Conservation (phyloP, 306 rosid species). For the Prosopis cineraria region DNA sequence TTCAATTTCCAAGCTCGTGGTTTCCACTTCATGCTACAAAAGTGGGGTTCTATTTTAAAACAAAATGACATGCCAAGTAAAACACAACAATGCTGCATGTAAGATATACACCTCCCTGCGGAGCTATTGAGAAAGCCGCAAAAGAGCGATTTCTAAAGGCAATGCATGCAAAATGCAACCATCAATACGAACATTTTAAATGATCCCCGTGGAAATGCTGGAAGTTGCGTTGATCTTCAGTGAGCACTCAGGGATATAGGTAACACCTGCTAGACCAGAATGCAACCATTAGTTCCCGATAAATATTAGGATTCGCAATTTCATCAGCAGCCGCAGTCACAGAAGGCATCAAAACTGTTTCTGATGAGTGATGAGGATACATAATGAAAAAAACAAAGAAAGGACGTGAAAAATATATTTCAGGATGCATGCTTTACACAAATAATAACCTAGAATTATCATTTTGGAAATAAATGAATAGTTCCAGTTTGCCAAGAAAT, state of each 20-base stretch:
- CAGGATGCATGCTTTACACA: conserved; percentile 8
- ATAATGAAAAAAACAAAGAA: conserved; percentile 22
- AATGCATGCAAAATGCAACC: conserved; percentile 38
- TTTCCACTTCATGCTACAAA: conserved; percentile 53
- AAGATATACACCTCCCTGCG: conserved; percentile 34
- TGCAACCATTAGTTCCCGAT: conserved; percentile 16
- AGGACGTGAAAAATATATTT: background rate
- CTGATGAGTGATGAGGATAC: background rate
- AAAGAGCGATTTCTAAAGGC: conserved; percentile 24
- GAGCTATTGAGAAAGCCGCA: conserved; percentile 25
- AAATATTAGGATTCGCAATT: conserved; percentile 12
- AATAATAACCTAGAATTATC: conserved; percentile 8
- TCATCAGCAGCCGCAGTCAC: conserved; percentile 4
- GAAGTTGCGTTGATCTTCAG: conserved; percentile 91
- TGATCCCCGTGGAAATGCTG: conserved; percentile 83
- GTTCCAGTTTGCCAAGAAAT: conserved; percentile 1
- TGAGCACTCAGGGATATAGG: conserved; percentile 83
- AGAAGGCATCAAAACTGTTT: conserved; percentile 11
- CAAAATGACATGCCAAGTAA: conserved; percentile 42
- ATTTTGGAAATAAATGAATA: conserved; percentile 21
- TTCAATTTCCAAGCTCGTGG: conserved; percentile 43
- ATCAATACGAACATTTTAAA: conserved; percentile 36
- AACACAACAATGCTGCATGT: conserved; percentile 36
- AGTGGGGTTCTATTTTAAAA: conserved; percentile 40
- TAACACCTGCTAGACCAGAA: conserved; percentile 65